These are phyloP conservation scores for Xylariales sp. DNA, from an alignment of 2,329 filamentous ascomycete genomes.

Conservation along the genomic window DNA sequence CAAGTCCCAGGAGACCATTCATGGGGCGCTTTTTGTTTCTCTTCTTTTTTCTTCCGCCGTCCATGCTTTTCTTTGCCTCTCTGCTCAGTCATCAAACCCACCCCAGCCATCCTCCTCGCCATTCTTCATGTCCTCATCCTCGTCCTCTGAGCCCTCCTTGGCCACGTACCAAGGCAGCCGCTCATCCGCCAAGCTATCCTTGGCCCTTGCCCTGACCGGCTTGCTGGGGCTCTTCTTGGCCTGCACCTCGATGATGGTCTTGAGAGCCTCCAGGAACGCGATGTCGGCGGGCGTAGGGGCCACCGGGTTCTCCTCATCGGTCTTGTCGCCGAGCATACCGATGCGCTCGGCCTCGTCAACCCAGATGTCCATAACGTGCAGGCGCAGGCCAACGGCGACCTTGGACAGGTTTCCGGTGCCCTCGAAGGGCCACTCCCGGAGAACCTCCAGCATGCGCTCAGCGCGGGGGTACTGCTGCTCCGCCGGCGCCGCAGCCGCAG, in stretches of 20 bases:
- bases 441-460: slow-evolving; percentile 34
- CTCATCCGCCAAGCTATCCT: slow-evolving; percentile 69
- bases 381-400: slow-evolving; percentile 76
- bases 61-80: too few relatives aligned
- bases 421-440: slow-evolving; percentile 40
- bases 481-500: too few relatives aligned
- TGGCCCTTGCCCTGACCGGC: slow-evolving; percentile 64
- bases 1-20: too few relatives aligned
- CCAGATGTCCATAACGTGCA: slow-evolving; percentile 88
- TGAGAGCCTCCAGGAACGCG: slow-evolving; percentile 46
- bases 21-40: too few relatives aligned
- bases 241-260: slow-evolving; percentile 52
- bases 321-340: slow-evolving; percentile 40
- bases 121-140: slow-evolving; percentile 25
- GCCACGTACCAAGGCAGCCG: slow-evolving; percentile 61
- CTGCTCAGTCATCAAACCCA: slow-evolving; percentile 60
- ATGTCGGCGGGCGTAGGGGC: slow-evolving; percentile 24
- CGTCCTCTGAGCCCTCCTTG: slow-evolving; percentile 24
- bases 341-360: slow-evolving; percentile 81
- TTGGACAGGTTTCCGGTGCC: slow-evolving; percentile 38
- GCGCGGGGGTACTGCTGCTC: slow-evolving; percentile 11
- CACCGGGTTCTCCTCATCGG: slow-evolving; percentile 31
- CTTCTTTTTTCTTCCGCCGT: too few relatives aligned
- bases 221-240: slow-evolving; percentile 62
- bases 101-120: slow-evolving; percentile 59